Conservation (phyloP, 2,329 filamentous ascomycete species). For the Septoria petroselini region DNA sequence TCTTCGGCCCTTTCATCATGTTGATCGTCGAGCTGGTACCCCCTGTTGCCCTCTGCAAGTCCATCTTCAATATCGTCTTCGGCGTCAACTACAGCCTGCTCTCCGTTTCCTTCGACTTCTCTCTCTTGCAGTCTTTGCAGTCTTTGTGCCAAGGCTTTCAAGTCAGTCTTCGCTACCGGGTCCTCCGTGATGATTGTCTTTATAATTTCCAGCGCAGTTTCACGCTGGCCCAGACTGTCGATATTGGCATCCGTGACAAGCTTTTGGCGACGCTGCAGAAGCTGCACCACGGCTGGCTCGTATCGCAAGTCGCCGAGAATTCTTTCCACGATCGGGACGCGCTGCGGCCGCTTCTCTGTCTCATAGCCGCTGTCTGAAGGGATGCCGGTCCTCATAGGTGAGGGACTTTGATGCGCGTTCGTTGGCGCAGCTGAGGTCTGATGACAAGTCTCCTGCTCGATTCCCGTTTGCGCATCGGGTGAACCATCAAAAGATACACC, state of each 20-base stretch:
- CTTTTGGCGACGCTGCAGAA: slow-evolving; percentile 11
- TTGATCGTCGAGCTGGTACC: background rate
- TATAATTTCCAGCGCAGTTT: slow-evolving; percentile 16
- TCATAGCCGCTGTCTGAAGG: slow-evolving; percentile 7
- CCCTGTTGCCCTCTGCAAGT: background rate
- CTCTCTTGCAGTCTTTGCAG: slow-evolving; percentile 11
- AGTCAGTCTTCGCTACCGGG: slow-evolving; percentile 12
- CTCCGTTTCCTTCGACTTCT: slow-evolving; percentile 7
- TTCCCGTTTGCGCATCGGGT: slow-evolving; percentile 1
- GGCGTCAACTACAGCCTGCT: slow-evolving; percentile 5
- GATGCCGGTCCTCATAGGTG: background rate
- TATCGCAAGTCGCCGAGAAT: slow-evolving; percentile 19
- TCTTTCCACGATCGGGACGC: slow-evolving; percentile 15
- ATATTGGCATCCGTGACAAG: slow-evolving; percentile 14
- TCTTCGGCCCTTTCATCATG: slow-evolving; percentile 3
- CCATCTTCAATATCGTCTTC: slow-evolving; percentile 4
- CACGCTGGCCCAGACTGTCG: slow-evolving; percentile 6
- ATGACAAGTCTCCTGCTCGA: background rate
- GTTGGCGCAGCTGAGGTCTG: background rate
- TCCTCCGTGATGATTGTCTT: slow-evolving; percentile 13
- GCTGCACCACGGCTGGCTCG: slow-evolving; percentile 13
- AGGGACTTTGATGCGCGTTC: background rate
- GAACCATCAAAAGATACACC: background rate
- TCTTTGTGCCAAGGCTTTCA: slow-evolving; percentile 7
- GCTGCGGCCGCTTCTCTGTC: slow-evolving; percentile 10